These are phyloP conservation scores for Aegilops tauschii DNA, from an alignment of 176 grass and related monocot species.

Conservation along the genomic window DNA sequence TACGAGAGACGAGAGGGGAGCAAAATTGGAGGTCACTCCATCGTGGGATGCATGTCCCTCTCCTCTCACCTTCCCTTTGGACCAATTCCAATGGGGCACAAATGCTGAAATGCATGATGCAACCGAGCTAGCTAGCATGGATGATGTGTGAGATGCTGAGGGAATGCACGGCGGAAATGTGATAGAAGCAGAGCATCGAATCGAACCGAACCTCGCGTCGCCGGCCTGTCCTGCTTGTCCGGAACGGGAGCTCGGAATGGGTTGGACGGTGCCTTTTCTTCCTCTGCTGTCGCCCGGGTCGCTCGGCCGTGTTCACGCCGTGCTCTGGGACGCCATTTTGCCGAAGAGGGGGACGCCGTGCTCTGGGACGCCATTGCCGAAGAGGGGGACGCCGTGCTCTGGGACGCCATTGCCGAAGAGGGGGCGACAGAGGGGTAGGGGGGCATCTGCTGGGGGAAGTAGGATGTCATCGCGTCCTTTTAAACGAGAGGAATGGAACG, in stretches of 20 bases:
- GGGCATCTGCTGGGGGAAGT: neutral
- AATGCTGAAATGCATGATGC: neutral
- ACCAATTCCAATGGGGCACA: conserved; percentile 7
- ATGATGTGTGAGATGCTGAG: neutral
- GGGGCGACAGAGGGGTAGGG: neutral
- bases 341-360: neutral
- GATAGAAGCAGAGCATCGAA: neutral
- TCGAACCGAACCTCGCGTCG: neutral
- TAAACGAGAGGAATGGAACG: neutral
- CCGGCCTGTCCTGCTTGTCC: neutral
- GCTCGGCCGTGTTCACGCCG: neutral
- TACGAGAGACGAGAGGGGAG: neutral
- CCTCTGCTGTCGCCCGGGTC: neutral
- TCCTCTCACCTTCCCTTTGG: neutral
- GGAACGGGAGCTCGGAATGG: neutral
- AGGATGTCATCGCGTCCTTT: conserved; percentile 17
- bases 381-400: neutral
- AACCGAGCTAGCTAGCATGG: too few species aligned
- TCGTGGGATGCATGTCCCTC: conserved; percentile 3
- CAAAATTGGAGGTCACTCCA: conserved; percentile 5
- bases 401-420: conserved; percentile 23
- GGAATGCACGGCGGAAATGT: neutral
- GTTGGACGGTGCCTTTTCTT: conserved; percentile 11
- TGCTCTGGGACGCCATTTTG: conserved; percentile 30
- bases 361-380: conserved; percentile 26